These are phyloP conservation scores for Calocera cornea DNA, from an alignment of 768 basidiomycete species.

Conservation along the genomic window DNA sequence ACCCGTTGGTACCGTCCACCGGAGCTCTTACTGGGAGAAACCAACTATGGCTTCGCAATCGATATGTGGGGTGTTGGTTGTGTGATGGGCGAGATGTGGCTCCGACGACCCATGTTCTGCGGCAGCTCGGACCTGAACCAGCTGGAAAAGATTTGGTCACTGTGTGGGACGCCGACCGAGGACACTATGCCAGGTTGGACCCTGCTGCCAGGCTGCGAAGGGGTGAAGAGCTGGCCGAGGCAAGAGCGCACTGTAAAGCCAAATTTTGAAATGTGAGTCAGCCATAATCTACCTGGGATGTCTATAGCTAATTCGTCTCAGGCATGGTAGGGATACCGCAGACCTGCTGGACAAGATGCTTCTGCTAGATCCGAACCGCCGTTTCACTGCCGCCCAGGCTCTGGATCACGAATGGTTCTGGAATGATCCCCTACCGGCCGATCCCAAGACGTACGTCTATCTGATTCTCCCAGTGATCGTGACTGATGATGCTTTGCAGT, in stretches of 20 bases:
- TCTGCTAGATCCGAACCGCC: constrained; percentile 65
- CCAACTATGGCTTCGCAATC: constrained; percentile 82
- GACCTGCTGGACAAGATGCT: constrained; percentile 76
- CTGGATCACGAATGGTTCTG: constrained; percentile 92
- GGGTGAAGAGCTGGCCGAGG: constrained; percentile 17
- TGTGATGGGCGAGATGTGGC: constrained; percentile 95
- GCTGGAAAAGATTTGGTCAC: constrained; percentile 70
- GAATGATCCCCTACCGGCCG: constrained; percentile 63
- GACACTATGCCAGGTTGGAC: constrained; percentile 27
- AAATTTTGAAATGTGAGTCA: constrained; percentile 6
- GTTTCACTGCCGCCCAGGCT: constrained; percentile 74
- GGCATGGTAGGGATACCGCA: constrained; percentile 59
- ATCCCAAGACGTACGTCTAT: constrained; percentile 25
- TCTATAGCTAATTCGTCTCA: not conserved
- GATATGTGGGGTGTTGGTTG: constrained; percentile 99
- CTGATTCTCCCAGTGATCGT: not conserved
- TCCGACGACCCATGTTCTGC: constrained; percentile 68
- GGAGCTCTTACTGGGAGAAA: constrained; percentile 76
- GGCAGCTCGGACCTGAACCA: constrained; percentile 88
- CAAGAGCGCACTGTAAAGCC: constrained; percentile 9
- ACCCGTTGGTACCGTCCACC: constrained; percentile 93
- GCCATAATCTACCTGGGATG: not conserved
- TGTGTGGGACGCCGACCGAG: constrained; percentile 70
- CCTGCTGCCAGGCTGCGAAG: constrained; percentile 24
- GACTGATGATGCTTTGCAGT: constrained; percentile 26